These are phyloP conservation scores for Phascolomyces articulosus DNA, from an alignment of 371 early-diverging fungal genomes.

Conservation along the genomic window DNA sequence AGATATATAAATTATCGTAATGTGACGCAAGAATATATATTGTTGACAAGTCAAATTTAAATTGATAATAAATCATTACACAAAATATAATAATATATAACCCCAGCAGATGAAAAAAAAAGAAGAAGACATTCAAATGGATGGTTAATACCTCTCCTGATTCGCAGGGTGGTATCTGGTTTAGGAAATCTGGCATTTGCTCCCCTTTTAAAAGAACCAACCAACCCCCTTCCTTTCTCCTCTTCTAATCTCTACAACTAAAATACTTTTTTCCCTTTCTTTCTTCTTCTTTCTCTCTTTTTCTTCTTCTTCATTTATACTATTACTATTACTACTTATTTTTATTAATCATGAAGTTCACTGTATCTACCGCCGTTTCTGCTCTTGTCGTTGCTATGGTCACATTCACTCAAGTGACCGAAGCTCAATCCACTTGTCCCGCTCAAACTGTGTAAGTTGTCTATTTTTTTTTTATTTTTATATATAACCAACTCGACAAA, in stretches of 20 bases:
- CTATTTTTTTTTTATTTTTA: background rate
- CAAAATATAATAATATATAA: no score
- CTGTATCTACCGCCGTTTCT: slow-evolving; percentile 1
- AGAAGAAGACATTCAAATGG: no score
- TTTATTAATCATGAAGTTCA: slow-evolving; percentile 12
- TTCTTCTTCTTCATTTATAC: slow-evolving; percentile 13
- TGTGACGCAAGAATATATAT: no score
- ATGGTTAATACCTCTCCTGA: slow-evolving; percentile 6
- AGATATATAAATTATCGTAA: no score
- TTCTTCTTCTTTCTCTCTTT: slow-evolving; percentile 5
- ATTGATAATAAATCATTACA: no score
- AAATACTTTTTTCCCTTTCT: slow-evolving; percentile 7
- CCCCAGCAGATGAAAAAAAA: no score
- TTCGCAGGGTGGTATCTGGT: background rate
- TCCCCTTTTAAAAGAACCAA: background rate
- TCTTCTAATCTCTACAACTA: slow-evolving; percentile 5
- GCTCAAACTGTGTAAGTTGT: slow-evolving; percentile 34
- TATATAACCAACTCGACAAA: background rate
- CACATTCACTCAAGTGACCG: slow-evolving; percentile 4
- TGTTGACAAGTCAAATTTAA: no score
- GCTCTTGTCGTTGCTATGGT: slow-evolving; percentile 7
- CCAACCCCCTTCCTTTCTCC: slow-evolving; percentile 3
- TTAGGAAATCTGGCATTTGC: background rate
- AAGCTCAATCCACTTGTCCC: slow-evolving; percentile 25
- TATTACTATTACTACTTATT: background rate